These are phyloP conservation scores for Cercospora sojina DNA, from an alignment of 2,329 filamentous ascomycete genomes.

Conservation along the genomic window DNA sequence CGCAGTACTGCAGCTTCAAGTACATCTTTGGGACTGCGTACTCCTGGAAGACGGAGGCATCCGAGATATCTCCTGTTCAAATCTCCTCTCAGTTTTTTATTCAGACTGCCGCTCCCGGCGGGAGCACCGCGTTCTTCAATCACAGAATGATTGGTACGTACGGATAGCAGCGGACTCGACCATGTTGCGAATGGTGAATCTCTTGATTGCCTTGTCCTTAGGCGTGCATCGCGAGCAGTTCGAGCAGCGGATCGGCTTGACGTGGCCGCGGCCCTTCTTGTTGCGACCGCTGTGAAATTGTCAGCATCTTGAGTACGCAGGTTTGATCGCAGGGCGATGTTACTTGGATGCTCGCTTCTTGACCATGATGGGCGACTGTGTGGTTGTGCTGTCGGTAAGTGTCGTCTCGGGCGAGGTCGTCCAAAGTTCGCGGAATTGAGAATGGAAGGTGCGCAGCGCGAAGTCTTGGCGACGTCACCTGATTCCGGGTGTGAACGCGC, in stretches of 20 bases:
- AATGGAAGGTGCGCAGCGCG: background rate
- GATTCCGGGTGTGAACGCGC: background rate
- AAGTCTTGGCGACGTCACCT: background rate
- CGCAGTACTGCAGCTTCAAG: slow-evolving; percentile 99
- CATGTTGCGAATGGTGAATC: slow-evolving; percentile 99
- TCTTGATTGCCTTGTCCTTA: slow-evolving; percentile 99
- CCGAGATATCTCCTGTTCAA: slow-evolving; percentile 92
- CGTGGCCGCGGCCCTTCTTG: slow-evolving; percentile 98
- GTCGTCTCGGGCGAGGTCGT: slow-evolving; percentile 6
- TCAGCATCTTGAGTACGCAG: slow-evolving; percentile 36
- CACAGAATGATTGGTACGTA: slow-evolving; percentile 57
- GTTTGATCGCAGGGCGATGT: slow-evolving; percentile 34
- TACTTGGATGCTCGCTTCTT: slow-evolving; percentile 76
- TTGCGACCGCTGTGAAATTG: slow-evolving; percentile 76
- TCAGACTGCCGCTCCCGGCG: slow-evolving; percentile 15
- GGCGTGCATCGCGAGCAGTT: slow-evolving; percentile 81
- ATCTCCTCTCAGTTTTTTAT: slow-evolving; percentile 11
- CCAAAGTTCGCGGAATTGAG: slow-evolving; percentile 3
- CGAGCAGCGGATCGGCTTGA: slow-evolving; percentile 96
- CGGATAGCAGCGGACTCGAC: slow-evolving; percentile 99
- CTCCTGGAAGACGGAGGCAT: slow-evolving; percentile 98
- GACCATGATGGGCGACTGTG: slow-evolving; percentile 61
- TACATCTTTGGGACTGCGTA: slow-evolving; percentile 99
- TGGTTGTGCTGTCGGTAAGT: slow-evolving; percentile 24
- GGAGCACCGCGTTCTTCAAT: slow-evolving; percentile 15